A percentile compares a stretch with the other conserved stretches of the same genome.
Evolutionary conservation across 345 rosid species (phyloP).

Genomic region (Durio zibethinus): DNA sequence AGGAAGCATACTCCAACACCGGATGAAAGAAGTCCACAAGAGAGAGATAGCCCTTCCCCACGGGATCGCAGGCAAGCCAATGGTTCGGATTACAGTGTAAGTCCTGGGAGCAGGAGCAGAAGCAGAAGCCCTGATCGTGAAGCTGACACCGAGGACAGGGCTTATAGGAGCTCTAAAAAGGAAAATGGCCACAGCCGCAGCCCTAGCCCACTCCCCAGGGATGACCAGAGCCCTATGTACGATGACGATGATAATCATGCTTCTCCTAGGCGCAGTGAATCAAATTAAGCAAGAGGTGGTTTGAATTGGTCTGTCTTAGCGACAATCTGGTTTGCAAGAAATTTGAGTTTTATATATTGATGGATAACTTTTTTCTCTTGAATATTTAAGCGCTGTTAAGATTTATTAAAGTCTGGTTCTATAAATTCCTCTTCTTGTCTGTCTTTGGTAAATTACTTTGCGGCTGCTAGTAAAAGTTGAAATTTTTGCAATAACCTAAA

Average conservation of each 20-base stretch:
- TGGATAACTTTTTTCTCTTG: background rate
- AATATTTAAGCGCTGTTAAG: background rate
- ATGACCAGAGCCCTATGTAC: slow-evolving; percentile 20
- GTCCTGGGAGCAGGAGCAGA: slow-evolving; percentile 46
- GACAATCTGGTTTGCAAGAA: background rate
- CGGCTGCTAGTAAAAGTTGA: background rate
- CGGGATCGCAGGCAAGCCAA: slow-evolving; percentile 31
- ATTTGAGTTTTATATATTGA: background rate
- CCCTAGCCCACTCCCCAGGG: slow-evolving; percentile 29
- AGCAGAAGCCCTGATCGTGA: slow-evolving; percentile 46
- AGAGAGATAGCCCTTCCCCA: slow-evolving; percentile 33
- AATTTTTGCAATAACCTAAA: background rate
- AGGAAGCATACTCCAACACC: slow-evolving; percentile 50
- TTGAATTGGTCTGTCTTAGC: background rate
- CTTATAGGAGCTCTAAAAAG: slow-evolving; percentile 44
- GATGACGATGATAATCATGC: slow-evolving; percentile 20
- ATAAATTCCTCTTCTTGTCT: background rate
- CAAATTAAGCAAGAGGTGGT: background rate
- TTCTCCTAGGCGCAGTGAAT: slow-evolving; percentile 14
- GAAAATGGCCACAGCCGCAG: slow-evolving; percentile 53
- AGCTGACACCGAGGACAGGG: slow-evolving; percentile 30
- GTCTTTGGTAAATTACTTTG: background rate
- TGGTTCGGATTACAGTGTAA: slow-evolving; percentile 44
- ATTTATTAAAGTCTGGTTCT: background rate
- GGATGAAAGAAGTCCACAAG: slow-evolving; percentile 32